Evolutionary conservation across 2,329 filamentous ascomycete genomes (phyloP).

Genomic region (Nemania diffusa): DNA sequence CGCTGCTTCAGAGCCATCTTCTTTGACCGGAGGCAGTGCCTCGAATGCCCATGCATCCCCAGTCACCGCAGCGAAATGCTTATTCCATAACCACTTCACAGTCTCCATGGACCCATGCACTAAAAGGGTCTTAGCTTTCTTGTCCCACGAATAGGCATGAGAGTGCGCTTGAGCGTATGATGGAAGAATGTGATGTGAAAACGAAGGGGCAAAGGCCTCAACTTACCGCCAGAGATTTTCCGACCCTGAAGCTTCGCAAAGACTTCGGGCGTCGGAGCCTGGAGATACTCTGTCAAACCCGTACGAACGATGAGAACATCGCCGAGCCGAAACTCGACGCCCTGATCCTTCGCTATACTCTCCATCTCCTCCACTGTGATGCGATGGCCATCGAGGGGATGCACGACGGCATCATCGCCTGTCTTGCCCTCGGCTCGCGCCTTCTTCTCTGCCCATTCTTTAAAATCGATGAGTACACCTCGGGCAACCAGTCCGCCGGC

Average conservation of each 20-base stretch:
- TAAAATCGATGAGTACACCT: slow-evolving; percentile 67
- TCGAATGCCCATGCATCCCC: slow-evolving; percentile 74
- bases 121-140: slow-evolving; percentile 15
- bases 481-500: slow-evolving; percentile 64
- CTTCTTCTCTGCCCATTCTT: slow-evolving; percentile 50
- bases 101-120: slow-evolving; percentile 62
- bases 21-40: slow-evolving; percentile 64
- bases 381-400: slow-evolving; percentile 62
- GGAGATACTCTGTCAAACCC: slow-evolving; percentile 69
- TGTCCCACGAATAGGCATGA: background rate
- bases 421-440: slow-evolving; percentile 60
- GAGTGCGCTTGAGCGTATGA: background rate
- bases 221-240: slow-evolving; percentile 49
- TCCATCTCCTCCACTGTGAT: slow-evolving; percentile 67
- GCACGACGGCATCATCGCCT: slow-evolving; percentile 56
- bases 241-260: slow-evolving; percentile 48
- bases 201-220: background rate
- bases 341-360: slow-evolving; percentile 67
- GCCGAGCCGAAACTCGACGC: slow-evolving; percentile 71
- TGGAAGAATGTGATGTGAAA: background rate
- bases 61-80: slow-evolving; percentile 72
- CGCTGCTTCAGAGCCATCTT: slow-evolving; percentile 51
- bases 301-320: slow-evolving; percentile 74
- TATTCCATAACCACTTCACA: slow-evolving; percentile 74
- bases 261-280: slow-evolving; percentile 54